Percentiles rank a stretch among this genome's conserved stretches.
These are phyloP conservation scores for Arachnomyces sp. DNA, from an alignment of 2,329 filamentous ascomycete species.

Conservation along the genomic window DNA sequence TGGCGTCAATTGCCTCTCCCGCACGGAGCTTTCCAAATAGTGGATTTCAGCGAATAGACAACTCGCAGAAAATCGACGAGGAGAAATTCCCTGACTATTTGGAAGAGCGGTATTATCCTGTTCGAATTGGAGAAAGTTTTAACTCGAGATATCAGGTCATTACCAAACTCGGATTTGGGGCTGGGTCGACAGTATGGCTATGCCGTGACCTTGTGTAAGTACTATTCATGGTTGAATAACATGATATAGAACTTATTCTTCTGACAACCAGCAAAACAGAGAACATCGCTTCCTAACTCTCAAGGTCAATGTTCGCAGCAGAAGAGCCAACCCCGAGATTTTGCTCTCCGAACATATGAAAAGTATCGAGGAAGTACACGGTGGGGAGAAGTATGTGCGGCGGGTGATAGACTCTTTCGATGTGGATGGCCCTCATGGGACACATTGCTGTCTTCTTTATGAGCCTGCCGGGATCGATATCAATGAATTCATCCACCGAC, in stretches of 20 bases:
- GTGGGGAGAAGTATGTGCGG: constrained; percentile 16
- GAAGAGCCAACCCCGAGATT: constrained; percentile 1
- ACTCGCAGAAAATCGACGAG: constrained; percentile 8
- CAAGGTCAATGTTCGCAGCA: constrained; percentile 3
- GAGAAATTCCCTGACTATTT: constrained; percentile 8
- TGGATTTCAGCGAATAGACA: constrained; percentile 6
- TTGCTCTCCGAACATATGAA: constrained; percentile 4
- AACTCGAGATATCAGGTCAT: constrained; percentile 8
- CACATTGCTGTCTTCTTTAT: not conserved
- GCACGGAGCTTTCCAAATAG: constrained; percentile 7
- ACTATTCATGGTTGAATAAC: not conserved
- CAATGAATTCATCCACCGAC: not conserved
- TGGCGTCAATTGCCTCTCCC: no score
- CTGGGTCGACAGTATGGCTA: constrained; percentile 10
- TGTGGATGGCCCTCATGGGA: not conserved
- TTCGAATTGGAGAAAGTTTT: constrained; percentile 8
- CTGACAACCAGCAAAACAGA: constrained; percentile 6
- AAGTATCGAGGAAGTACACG: constrained; percentile 13
- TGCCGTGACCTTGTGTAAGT: constrained; percentile 5
- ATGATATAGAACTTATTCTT: constrained; percentile 5
- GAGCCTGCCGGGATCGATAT: not conserved
- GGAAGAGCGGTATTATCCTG: constrained; percentile 5
- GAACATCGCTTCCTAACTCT: constrained; percentile 5
- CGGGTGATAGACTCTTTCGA: constrained; percentile 10
- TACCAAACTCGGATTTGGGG: constrained; percentile 8